phyloP scores from a whole-genome alignment of 805 yeast genomes.

The Debaryomyces prosopidis region DNA sequence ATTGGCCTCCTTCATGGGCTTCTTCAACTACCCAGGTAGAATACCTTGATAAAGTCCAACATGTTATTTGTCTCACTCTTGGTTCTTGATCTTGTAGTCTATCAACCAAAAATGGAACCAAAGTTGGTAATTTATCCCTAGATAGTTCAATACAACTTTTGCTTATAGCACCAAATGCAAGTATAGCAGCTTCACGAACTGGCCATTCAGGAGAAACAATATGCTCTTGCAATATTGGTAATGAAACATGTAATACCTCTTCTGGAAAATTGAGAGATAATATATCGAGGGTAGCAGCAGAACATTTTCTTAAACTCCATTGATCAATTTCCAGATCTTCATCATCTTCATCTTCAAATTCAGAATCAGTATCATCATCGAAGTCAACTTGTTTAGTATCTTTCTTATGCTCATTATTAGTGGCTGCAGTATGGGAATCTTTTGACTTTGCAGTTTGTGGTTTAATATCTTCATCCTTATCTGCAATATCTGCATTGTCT shows the following conservation, averaged over 20 bases:
- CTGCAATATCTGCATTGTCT: conserved; percentile 77
- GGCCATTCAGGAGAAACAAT: conserved; percentile 80
- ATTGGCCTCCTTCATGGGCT: conserved; percentile 60
- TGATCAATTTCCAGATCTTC: conserved; percentile 66
- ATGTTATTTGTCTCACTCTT: conserved; percentile 86
- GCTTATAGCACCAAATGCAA: conserved; percentile 94
- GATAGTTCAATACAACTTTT: conserved; percentile 81
- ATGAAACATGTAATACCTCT: conserved; percentile 61
- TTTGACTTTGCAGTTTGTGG: conserved; percentile 77
- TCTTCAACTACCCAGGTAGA: conserved; percentile 78
- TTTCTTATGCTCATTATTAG: conserved; percentile 9
- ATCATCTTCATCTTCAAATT: conserved; percentile 68
- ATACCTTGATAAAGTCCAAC: conserved; percentile 93
- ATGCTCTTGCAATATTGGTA: conserved; percentile 75
- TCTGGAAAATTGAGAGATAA: conserved; percentile 69
- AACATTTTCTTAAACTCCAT: conserved; percentile 92
- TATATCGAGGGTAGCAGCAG: conserved; percentile 90
- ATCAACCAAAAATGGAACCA: conserved; percentile 84
- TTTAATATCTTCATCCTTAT: conserved; percentile 81
- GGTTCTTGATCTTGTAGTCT: conserved; percentile 74
- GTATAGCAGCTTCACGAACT: conserved; percentile 86
- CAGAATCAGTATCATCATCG: conserved; percentile 48
- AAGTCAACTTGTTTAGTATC: conserved; percentile 17
- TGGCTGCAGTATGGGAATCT: conserved; percentile 31
- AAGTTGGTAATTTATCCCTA: conserved; percentile 68